Evolutionary conservation across 108 stramenopile genomes (phyloP), one percentile per base, ranked within the genome.

Genomic region (Cylindrotheca closterium): DNA sequence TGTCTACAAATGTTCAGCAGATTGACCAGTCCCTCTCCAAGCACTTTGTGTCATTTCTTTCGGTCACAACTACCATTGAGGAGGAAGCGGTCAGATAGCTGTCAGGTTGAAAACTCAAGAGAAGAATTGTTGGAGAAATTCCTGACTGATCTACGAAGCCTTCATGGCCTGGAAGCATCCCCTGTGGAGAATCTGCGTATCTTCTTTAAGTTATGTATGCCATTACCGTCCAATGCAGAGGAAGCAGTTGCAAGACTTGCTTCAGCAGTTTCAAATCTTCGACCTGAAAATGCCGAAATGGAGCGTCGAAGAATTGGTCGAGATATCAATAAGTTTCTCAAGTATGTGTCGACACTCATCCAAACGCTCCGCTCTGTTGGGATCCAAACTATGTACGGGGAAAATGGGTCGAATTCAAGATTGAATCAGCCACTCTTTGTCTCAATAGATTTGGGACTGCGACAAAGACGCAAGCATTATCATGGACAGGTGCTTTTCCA

Each of bases 401-500:
- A 33, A 19, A 63, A 30, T 23, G 30, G 56, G 24, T 61, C 55
- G 47, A 51, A 23, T 56, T 37, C 0, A 50, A 52, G 46, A 46
- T 74, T 70, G 62, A 79, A 49, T 57, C 50, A 69, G 26, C 88
- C 91, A 47, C 33, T 75, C 10, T 88, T 65, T 57, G 78, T 89
- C 33, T 83, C 87, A 4, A 30, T 92, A 1, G 91, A 92, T 61
- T 56, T 92, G 17, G 91, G 91, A 21, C 57, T 92, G 21, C 73
- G 82, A 31, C 87, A 92, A 55, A 77, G 64, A 18, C 47, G 80
- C 37, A 70, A 66, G 47, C 81, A 84, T 58, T 88, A 82, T 63
- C 77, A 86, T 56, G 87, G 86, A 26, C 54, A 70, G 8, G 27
- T 87, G 19, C 52, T 81, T n/a, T 92, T 84, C 63, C 88, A 92